Evolutionary conservation across 306 rosid genomes (phyloP).

Genomic region (Acacia crassicarpa): DNA sequence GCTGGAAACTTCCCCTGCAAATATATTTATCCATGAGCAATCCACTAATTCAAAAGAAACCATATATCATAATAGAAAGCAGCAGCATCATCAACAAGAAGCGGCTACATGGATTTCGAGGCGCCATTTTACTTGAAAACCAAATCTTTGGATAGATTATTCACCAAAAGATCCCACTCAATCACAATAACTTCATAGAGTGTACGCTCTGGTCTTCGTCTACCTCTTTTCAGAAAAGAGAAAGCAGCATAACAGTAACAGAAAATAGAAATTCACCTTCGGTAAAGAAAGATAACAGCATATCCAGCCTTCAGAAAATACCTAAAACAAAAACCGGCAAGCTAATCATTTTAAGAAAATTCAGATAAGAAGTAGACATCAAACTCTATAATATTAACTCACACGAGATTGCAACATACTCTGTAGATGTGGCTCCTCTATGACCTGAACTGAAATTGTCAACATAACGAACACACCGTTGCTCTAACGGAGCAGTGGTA

Average conservation of each 20-base stretch:
- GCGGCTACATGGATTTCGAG: no score
- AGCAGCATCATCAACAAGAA: background rate
- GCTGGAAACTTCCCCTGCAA: slow-evolving; percentile 86
- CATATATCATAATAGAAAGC: background rate
- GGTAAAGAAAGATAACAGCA: slow-evolving; percentile 79
- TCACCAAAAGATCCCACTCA: no score
- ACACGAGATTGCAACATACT: slow-evolving; percentile 49
- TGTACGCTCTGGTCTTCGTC: no score
- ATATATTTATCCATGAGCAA: slow-evolving; percentile 13
- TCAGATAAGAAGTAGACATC: background rate
- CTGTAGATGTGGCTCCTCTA: slow-evolving; percentile 96
- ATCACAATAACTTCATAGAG: no score
- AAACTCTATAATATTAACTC: background rate
- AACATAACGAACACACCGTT: slow-evolving; percentile 80
- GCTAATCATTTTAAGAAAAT: slow-evolving; percentile 16
- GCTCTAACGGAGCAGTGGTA: slow-evolving; percentile 95
- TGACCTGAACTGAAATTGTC: slow-evolving; percentile 99
- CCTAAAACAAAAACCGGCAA: slow-evolving; percentile 49
- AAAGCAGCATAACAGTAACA: background rate
- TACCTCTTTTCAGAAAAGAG: no score
- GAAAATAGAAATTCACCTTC: slow-evolving; percentile 51
- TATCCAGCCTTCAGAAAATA: slow-evolving; percentile 89
- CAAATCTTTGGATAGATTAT: no score
- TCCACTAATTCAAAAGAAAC: background rate
- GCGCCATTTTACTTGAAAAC: no score